Evolutionary conservation across 768 basidiomycete genomes (phyloP).

Genomic region (Macrolepiota fuliginosa): DNA sequence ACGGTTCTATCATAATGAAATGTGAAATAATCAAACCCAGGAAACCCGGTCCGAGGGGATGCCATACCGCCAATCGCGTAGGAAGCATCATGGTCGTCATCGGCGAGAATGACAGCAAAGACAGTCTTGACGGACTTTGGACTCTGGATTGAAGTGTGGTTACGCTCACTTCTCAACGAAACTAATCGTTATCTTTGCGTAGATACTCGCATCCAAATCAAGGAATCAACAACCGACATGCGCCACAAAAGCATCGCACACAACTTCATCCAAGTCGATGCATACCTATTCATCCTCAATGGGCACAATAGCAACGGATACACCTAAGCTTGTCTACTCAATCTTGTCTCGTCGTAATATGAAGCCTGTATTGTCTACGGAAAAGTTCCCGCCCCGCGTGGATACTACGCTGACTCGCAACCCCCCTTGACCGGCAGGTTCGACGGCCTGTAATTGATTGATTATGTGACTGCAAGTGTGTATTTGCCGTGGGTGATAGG

Average conservation of each 20-base stretch:
- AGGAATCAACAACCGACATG: conserved; percentile 20
- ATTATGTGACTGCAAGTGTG: neutral
- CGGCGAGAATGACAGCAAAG: conserved; percentile 88
- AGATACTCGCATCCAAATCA: neutral
- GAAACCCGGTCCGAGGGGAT: conserved; percentile 74
- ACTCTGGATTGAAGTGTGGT: conserved; percentile 83
- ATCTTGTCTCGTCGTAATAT: conserved; percentile 89
- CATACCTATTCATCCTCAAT: conserved; percentile 85
- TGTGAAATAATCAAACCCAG: too few relatives aligned
- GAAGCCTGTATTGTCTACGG: conserved; percentile 72
- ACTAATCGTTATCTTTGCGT: neutral
- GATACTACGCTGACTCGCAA: conserved; percentile 87
- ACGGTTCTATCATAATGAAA: too few relatives aligned
- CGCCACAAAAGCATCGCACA: conserved; percentile 71
- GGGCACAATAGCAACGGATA: conserved; percentile 85
- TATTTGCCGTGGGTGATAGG: neutral
- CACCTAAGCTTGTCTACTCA: conserved; percentile 77
- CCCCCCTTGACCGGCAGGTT: conserved; percentile 85
- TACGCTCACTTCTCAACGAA: too few relatives aligned
- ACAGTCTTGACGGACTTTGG: conserved; percentile 87
- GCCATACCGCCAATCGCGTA: conserved; percentile 88
- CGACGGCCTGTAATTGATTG: neutral
- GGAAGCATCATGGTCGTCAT: conserved; percentile 83
- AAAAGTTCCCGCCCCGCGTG: conserved; percentile 67
- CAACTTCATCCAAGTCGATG: conserved; percentile 85